Evolutionary conservation across 306 rosid species (phyloP), one percentile per base, ranked within the genome.

Genomic region (Medicago lupulina): DNA sequence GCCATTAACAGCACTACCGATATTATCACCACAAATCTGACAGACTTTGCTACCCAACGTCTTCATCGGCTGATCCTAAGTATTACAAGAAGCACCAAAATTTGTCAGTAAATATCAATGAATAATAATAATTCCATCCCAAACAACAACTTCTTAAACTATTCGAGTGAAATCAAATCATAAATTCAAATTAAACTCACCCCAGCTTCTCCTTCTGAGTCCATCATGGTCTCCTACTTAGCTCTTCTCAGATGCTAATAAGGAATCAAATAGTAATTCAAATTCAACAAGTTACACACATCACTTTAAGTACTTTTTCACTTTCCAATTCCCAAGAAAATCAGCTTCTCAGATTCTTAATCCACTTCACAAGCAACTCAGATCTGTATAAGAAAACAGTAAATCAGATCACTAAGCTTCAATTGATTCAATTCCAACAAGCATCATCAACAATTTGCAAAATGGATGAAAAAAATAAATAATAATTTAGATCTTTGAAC

Each of bases 11-110:
- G 90, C 81, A 85, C 71, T 90, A 72, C 98, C 97, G 49, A 90
- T 90, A 74, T 59, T 87, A 73, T 94, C 98, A 74, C 98, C 91
- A 73, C 98, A 94, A 81, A 94, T 94, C 86, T 91, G 97, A 79
- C 98, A 94, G 78, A 84, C 91, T 80, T 89, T 85, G 69, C 85
- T 77, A 38, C 89, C 92, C 85, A 87, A 67, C 66, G 34, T 63
- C 68, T 81, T 91, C 78, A 84, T 74, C 11, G 91, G 60, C 88
- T 88, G 89, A 59, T 80, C 83, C 97, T 93, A 73, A 55, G 70
- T n/a, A 76, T 41, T 7, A 4, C 16, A 74, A 81, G 50, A 18
- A 71, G 46, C n/a, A 69, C 34, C 16, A 53, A 70, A 59, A 23
- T 64, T 72, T 6, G 38, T 60, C 76, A 73, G 6, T 53, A 46